A percentile compares a stretch with the other conserved stretches of the same genome.
Conservation (phyloP, 345 rosid species). For the Populus deltoides region DNA sequence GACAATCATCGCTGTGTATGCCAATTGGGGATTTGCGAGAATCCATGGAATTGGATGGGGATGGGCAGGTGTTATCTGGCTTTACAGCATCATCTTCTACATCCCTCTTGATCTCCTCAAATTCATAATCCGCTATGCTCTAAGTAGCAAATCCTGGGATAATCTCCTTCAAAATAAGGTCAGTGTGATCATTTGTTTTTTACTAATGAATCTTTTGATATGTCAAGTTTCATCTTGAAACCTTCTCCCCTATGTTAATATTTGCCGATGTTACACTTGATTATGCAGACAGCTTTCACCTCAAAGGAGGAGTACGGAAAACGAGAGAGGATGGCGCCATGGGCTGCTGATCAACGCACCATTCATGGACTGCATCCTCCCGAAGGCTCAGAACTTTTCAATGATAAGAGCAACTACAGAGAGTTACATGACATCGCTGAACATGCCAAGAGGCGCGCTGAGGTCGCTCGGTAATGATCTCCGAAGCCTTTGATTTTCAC, state of each 20-base stretch:
- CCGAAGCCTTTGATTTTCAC: background rate
- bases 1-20: slow-evolving; percentile 76
- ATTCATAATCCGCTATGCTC: slow-evolving; percentile 62
- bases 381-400: slow-evolving; percentile 43
- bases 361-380: slow-evolving; percentile 71
- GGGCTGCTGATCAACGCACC: slow-evolving; percentile 89
- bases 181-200: background rate
- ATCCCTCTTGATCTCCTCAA: slow-evolving; percentile 75
- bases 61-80: slow-evolving; percentile 93
- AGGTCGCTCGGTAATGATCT: slow-evolving; percentile 67
- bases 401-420: slow-evolving; percentile 55
- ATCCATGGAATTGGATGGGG: slow-evolving; percentile 82
- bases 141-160: slow-evolving; percentile 84
- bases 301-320: slow-evolving; percentile 82
- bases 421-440: slow-evolving; percentile 85
- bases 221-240: background rate
- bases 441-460: slow-evolving; percentile 87
- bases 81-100: slow-evolving; percentile 70
- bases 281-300: slow-evolving; percentile 78
- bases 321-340: slow-evolving; percentile 82
- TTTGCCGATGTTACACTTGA: background rate
- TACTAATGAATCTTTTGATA: background rate
- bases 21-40: slow-evolving; percentile 65
- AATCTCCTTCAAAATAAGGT: slow-evolving; percentile 79
- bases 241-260: background rate